Conservation (phyloP, 495 filamentous ascomycete genomes). For the Talaromyces adpressus region DNA sequence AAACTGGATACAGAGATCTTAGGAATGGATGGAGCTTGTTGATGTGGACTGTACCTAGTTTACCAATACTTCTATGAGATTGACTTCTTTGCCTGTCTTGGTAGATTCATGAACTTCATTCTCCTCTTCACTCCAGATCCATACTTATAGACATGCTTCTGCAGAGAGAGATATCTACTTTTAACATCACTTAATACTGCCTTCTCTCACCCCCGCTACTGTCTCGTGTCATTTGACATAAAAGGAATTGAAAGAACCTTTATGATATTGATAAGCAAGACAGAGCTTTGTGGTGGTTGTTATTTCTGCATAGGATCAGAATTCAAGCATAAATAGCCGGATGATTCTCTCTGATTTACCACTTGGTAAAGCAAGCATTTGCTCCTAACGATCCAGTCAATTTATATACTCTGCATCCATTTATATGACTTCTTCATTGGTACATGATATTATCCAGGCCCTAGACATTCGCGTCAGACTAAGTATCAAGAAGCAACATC, state of each 20-base stretch:
- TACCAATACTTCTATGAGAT: neutral
- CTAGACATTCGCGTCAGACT: no score
- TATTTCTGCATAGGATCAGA: no score
- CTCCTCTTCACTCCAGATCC: neutral
- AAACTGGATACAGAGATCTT: neutral
- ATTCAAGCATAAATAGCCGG: no score
- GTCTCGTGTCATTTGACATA: neutral
- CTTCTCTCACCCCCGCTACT: neutral
- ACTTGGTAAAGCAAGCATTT: no score
- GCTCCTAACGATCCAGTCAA: no score
- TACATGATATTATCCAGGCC: no score
- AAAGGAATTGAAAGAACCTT: neutral
- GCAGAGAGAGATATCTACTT: neutral
- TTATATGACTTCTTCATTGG: no score
- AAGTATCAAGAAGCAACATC: no score
- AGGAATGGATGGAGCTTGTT: neutral
- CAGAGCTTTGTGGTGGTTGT: neutral
- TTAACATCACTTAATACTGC: neutral
- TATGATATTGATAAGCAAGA: neutral
- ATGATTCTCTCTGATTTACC: no score
- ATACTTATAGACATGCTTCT: neutral
- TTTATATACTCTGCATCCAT: no score
- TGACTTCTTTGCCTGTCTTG: neutral
- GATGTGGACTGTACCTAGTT: neutral
- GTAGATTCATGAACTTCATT: neutral